Percentiles rank a stretch among this genome's conserved stretches.
Evolutionary conservation across 768 basidiomycete genomes (phyloP).

Genomic region (Multifurca ochricompacta): DNA sequence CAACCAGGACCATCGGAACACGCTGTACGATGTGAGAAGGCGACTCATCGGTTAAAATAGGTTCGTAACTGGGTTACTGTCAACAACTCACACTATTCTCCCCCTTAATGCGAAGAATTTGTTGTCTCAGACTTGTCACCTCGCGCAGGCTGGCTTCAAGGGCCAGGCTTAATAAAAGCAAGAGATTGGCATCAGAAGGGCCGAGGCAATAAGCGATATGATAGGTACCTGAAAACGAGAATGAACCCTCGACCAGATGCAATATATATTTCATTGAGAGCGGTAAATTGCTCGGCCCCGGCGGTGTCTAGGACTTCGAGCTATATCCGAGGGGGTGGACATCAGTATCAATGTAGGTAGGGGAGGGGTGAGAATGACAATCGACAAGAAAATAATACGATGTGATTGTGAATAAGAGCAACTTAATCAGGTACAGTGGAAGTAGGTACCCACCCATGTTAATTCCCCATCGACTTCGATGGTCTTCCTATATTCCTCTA

Average conservation of each 20-base stretch:
- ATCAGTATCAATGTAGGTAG: background rate
- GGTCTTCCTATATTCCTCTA: slow-evolving; percentile 65
- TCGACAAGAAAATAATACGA: background rate
- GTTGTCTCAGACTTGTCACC: slow-evolving; percentile 71
- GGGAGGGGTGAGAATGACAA: background rate
- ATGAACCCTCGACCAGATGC: slow-evolving; percentile 74
- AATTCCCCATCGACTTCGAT: slow-evolving; percentile 59
- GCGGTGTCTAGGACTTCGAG: slow-evolving; percentile 79
- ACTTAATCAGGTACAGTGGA: slow-evolving; percentile 8
- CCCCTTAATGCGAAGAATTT: slow-evolving; percentile 74
- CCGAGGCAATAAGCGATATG: background rate
- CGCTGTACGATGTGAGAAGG: slow-evolving; percentile 29
- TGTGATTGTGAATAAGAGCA: background rate
- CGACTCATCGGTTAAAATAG: background rate
- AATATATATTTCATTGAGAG: slow-evolving; percentile 75
- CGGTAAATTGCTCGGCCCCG: slow-evolving; percentile 79
- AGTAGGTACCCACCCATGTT: slow-evolving; percentile 44
- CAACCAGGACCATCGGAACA: slow-evolving; percentile 79
- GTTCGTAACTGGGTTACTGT: background rate
- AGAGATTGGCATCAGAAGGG: background rate
- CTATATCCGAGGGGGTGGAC: slow-evolving; percentile 31
- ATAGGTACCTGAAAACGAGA: slow-evolving; percentile 66
- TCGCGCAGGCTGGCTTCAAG: slow-evolving; percentile 77
- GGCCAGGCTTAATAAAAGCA: slow-evolving; percentile 47
- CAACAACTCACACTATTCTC: slow-evolving; percentile 44